A percentile compares a stretch with the other conserved stretches of the same genome.
These are phyloP conservation scores for Suhomyces vadensis DNA, from an alignment of 805 yeast genomes.

Conservation along the genomic window DNA sequence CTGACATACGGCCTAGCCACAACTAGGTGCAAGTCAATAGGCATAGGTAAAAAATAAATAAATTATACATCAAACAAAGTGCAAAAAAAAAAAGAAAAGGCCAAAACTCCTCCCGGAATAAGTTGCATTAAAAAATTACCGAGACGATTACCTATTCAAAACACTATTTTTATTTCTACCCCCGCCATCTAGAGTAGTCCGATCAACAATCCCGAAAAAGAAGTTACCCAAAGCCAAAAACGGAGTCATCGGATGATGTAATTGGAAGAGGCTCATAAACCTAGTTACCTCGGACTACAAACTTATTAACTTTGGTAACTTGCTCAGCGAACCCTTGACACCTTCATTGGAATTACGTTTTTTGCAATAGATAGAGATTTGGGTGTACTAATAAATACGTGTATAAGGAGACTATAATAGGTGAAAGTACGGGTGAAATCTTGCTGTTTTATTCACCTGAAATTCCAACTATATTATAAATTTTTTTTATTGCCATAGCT, in stretches of 20 bases:
- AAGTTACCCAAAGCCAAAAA: neutral
- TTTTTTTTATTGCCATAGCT: too few relatives aligned
- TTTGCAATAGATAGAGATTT: too few relatives aligned
- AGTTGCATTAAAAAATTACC: neutral
- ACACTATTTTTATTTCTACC: neutral
- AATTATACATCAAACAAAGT: neutral
- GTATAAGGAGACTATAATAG: too few relatives aligned
- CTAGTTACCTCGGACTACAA: too few relatives aligned
- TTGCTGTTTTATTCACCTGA: too few relatives aligned
- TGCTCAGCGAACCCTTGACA: too few relatives aligned
- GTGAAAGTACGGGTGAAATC: too few relatives aligned
- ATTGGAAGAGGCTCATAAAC: too few relatives aligned
- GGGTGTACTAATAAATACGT: too few relatives aligned
- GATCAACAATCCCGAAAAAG: neutral
- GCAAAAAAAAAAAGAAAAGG: neutral
- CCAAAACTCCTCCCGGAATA: neutral
- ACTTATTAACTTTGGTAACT: too few relatives aligned
- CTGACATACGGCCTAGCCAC: neutral
- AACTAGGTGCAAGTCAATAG: neutral
- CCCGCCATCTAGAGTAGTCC: constrained; percentile 1
- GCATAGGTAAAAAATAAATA: neutral
- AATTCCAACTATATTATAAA: too few relatives aligned
- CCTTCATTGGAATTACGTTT: too few relatives aligned
- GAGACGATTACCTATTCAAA: neutral
- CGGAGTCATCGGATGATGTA: neutral